phyloP scores from a whole-genome alignment of 345 rosid genomes.

The Sisymbrium altissimum region DNA sequence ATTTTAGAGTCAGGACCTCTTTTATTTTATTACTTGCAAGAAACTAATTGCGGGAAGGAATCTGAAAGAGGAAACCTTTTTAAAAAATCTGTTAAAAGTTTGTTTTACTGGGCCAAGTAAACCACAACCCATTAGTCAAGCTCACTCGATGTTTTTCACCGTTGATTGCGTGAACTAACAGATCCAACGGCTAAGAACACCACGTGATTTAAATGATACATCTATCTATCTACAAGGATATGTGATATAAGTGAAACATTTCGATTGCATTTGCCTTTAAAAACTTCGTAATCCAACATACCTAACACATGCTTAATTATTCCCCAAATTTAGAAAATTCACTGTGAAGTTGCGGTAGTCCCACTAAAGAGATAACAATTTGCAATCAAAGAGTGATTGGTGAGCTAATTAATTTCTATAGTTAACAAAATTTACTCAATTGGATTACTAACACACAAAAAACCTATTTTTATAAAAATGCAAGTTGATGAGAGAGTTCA shows the following conservation, averaged over 20 bases:
- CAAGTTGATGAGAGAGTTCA: not conserved
- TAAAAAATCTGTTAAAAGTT: not conserved
- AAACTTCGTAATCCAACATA: not conserved
- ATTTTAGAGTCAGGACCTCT: not conserved
- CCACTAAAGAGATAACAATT: constrained; percentile 3
- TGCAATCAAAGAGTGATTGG: constrained; percentile 8
- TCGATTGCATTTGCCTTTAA: not conserved
- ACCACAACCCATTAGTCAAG: constrained; percentile 2
- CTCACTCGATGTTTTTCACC: not conserved
- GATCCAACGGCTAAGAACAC: constrained; percentile 32
- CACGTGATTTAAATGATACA: constrained; percentile 20
- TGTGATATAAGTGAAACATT: not conserved
- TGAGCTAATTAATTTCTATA: constrained; percentile 7
- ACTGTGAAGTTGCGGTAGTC: not conserved
- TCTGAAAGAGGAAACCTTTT: not conserved
- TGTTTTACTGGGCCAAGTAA: constrained; percentile 29
- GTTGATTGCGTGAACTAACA: constrained; percentile 28
- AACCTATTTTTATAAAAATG: not conserved
- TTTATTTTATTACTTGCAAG: not conserved
- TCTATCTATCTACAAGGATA: not conserved
- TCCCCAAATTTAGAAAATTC: not conserved
- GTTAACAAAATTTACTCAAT: not conserved
- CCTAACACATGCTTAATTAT: not conserved
- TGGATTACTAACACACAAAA: not conserved
- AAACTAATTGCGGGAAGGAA: constrained; percentile 23